Percentiles rank a stretch among this genome's conserved stretches.
phyloP scores from a whole-genome alignment of 208 protist species.

The Crithidia mellificae region DNA sequence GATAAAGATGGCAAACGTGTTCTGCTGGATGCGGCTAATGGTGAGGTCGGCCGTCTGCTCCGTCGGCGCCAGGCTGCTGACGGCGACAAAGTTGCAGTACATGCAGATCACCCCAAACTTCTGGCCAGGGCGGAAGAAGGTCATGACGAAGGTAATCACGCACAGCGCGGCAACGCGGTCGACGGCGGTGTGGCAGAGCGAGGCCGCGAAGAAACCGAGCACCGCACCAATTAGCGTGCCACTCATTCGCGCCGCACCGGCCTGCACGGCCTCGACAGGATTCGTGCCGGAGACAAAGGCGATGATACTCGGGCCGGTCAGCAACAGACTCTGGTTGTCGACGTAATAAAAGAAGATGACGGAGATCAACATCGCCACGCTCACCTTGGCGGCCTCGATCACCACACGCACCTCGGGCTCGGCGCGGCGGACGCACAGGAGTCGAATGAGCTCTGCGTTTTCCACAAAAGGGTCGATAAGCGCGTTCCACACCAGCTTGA shows the following conservation, averaged over 20 bases:
- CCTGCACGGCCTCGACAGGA: conserved; percentile 70
- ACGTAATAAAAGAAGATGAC: conserved; percentile 79
- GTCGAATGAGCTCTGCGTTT: conserved; percentile 42
- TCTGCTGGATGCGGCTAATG: conserved; percentile 83
- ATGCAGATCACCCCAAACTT: conserved; percentile 65
- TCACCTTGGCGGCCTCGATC: conserved; percentile 78
- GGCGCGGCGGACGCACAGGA: conserved; percentile 34
- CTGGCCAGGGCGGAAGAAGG: conserved; percentile 59
- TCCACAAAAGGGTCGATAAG: conserved; percentile 47
- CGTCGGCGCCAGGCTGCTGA: conserved; percentile 44
- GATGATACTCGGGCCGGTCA: conserved; percentile 79
- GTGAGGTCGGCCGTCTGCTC: conserved; percentile 42
- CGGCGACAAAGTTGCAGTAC: conserved; percentile 75
- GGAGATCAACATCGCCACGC: conserved; percentile 73
- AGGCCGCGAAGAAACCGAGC: conserved; percentile 73
- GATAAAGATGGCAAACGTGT: conserved; percentile 80
- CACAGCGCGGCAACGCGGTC: conserved; percentile 60
- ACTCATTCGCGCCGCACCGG: conserved; percentile 54
- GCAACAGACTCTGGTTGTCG: conserved; percentile 52
- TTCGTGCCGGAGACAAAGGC: conserved; percentile 78
- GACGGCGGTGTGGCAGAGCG: conserved; percentile 46
- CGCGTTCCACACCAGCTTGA: conserved; percentile 37
- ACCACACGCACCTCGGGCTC: conserved; percentile 59
- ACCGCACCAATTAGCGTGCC: conserved; percentile 74
- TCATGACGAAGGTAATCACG: conserved; percentile 71